phyloP scores from a whole-genome alignment of 805 yeast genomes.

The Debaryomyces hansenii region DNA sequence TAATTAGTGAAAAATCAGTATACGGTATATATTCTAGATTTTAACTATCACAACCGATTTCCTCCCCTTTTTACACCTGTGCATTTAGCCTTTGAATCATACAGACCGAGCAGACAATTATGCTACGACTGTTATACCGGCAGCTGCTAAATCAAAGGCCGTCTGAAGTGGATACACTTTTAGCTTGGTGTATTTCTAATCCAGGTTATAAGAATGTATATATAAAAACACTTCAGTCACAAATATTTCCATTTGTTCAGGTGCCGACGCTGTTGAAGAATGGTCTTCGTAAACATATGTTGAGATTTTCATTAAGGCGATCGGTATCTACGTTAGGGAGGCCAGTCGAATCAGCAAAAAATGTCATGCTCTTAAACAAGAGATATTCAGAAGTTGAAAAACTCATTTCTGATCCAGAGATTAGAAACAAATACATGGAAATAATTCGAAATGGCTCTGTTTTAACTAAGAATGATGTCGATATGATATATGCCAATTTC shows the following conservation, averaged over 20 bases:
- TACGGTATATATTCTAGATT: too few species aligned
- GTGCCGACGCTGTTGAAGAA: not conserved
- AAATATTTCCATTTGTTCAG: conserved; percentile 3
- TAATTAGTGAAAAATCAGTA: not conserved
- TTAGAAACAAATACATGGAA: conserved; percentile 13
- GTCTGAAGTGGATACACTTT: conserved; percentile 2
- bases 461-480: conserved; percentile 8
- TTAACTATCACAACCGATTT: too few species aligned
- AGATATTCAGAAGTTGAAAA: not conserved
- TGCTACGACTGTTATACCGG: conserved; percentile 7
- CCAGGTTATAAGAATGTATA: conserved; percentile 6
- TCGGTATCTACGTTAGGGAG: not conserved
- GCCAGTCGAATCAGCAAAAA: not conserved
- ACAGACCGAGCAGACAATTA: not conserved
- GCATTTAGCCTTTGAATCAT: too few species aligned
- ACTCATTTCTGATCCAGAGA: not conserved
- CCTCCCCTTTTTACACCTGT: too few species aligned
- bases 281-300: not conserved
- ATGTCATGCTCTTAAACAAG: not conserved
- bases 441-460: conserved; percentile 6
- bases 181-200: conserved; percentile 6
- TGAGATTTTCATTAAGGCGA: not conserved
- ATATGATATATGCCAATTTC: conserved; percentile 17
- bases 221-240: conserved; percentile 5
- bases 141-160: conserved; percentile 1